These are phyloP conservation scores for Carex arenaria DNA, from an alignment of 202 grass and related monocot species.

Conservation along the genomic window DNA sequence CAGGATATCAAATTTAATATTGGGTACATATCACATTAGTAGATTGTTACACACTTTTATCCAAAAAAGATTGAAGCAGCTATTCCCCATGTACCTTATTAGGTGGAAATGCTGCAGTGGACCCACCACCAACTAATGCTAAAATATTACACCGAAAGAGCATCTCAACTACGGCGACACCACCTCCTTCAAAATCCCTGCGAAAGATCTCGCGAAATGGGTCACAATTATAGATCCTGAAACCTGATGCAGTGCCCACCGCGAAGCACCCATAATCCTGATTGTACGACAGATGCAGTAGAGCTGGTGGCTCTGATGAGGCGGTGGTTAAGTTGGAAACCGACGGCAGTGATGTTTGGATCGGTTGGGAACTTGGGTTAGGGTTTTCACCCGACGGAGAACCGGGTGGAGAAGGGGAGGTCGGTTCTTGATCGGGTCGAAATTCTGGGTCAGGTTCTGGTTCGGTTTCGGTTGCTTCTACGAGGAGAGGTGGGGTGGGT, in stretches of 20 bases:
- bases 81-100: not conserved
- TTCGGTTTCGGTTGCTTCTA: conserved; percentile 9
- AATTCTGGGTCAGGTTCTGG: not conserved
- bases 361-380: conserved; percentile 14
- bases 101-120: conserved; percentile 26
- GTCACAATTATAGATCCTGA: conserved; percentile 49
- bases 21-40: not conserved
- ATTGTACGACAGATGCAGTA: conserved; percentile 44
- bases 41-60: not conserved
- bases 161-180: conserved; percentile 40
- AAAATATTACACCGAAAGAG: conserved; percentile 30
- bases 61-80: not conserved
- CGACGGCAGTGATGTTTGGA: not conserved
- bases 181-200: conserved; percentile 28
- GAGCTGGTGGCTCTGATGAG: not conserved
- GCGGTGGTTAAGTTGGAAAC: not conserved
- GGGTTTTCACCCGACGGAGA: conserved; percentile 4
- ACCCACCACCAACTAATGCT: conserved; percentile 35
- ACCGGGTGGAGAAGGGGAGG: conserved; percentile 18
- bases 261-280: conserved; percentile 52
- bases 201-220: conserved; percentile 29
- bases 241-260: conserved; percentile 29
- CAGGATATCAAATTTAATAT: not conserved
- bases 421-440: not conserved
- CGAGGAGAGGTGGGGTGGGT: not conserved